These are phyloP conservation scores for Periglandula ipomoeae DNA, from an alignment of 2,329 filamentous ascomycete species.

Conservation along the genomic window DNA sequence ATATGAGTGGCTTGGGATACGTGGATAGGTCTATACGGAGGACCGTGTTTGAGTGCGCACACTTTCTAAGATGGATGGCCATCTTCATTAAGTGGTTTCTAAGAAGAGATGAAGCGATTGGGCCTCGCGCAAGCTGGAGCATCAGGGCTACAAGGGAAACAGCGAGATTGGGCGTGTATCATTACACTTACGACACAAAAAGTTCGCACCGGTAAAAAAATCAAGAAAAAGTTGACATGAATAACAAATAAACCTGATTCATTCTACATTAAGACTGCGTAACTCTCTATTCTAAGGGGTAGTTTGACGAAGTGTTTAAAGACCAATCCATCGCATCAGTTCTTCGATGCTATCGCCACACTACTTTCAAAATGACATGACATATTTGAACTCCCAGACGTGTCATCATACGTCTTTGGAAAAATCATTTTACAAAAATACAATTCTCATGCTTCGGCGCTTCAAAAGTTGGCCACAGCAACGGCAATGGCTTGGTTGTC, in stretches of 20 bases:
- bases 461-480: constrained; percentile 71
- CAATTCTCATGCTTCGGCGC: constrained; percentile 5
- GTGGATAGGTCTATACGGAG: too few species aligned
- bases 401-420: not conserved
- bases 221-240: not conserved
- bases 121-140: too few species aligned
- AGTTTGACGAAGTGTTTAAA: not conserved
- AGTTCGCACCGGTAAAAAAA: not conserved
- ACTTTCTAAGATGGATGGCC: too few species aligned
- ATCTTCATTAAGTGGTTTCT: too few species aligned
- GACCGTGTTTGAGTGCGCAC: too few species aligned
- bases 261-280: constrained; percentile 5
- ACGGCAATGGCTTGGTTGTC: constrained; percentile 92
- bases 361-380: not conserved
- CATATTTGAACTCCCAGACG: not conserved
- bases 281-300: constrained; percentile 4
- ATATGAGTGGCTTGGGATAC: too few species aligned
- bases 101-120: too few species aligned
- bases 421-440: constrained; percentile 10
- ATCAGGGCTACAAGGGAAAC: too few species aligned
- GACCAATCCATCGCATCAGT: not conserved
- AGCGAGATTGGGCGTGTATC: too few species aligned
- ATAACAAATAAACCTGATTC: not conserved
- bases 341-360: not conserved
- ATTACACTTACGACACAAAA: too few species aligned